These are phyloP conservation scores for Fusarium subglutinans DNA, from an alignment of 2,329 filamentous ascomycete species.

Conservation along the genomic window DNA sequence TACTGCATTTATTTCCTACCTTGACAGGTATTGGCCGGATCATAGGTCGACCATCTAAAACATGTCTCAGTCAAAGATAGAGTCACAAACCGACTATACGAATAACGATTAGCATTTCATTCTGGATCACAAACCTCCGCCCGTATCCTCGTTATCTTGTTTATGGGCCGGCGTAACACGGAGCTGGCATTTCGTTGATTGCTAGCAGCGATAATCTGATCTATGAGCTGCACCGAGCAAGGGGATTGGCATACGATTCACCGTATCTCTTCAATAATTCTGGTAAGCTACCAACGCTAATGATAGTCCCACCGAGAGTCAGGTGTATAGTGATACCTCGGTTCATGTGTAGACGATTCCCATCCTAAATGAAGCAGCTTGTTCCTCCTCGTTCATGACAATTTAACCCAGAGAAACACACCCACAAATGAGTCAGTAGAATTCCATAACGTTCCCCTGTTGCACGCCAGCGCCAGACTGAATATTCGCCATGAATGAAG, in stretches of 20 bases:
- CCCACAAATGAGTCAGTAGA: background rate
- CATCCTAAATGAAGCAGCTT: background rate
- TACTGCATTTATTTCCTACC: no score
- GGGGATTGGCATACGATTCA: background rate
- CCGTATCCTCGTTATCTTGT: no score
- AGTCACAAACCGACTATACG: fast-evolving
- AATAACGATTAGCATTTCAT: fast-evolving
- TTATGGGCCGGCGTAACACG: background rate
- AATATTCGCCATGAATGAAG: background rate
- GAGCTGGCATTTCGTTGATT: background rate
- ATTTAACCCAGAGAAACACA: no score
- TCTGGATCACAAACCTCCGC: fast-evolving
- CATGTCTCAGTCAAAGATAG: background rate
- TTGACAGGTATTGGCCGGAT: background rate
- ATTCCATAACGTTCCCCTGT: background rate
- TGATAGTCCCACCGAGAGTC: fast-evolving
- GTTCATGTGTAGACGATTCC: background rate
- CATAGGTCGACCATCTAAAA: background rate
- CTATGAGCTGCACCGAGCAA: fast-evolving
- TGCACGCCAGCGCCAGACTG: background rate
- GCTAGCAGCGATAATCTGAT: no score
- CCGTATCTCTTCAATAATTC: background rate
- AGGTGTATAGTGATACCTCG: background rate
- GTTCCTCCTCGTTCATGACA: background rate
- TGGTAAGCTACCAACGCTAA: background rate